A percentile compares a stretch with the other conserved stretches of the same genome.
Conservation (phyloP, 2,329 filamentous ascomycete genomes). For the Penicillium verrucosum region DNA sequence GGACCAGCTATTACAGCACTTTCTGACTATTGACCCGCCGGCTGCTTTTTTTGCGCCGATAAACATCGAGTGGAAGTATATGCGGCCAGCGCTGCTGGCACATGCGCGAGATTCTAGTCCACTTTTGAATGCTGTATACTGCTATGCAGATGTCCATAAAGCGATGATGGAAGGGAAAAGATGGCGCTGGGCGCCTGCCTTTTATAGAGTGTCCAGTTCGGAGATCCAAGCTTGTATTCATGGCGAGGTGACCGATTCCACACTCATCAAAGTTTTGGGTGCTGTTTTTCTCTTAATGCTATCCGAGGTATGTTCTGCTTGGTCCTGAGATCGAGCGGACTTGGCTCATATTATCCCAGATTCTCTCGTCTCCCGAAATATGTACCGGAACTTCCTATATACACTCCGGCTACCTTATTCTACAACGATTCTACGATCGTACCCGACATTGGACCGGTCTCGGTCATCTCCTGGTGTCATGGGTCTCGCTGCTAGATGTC, state of each 20-base stretch:
- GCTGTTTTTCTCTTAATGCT: slow-evolving; percentile 36
- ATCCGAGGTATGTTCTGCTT: slow-evolving; percentile 29
- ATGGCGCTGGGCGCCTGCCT: slow-evolving; percentile 30
- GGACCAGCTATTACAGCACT: slow-evolving; percentile 31
- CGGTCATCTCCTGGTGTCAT: slow-evolving; percentile 29
- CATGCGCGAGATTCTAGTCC: slow-evolving; percentile 26
- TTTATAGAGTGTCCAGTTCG: slow-evolving; percentile 31
- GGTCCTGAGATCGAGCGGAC: background rate
- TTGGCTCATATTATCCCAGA: slow-evolving; percentile 16
- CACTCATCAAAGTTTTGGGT: slow-evolving; percentile 27
- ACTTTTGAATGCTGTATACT: slow-evolving; percentile 32
- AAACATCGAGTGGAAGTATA: slow-evolving; percentile 34
- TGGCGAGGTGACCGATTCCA: slow-evolving; percentile 25
- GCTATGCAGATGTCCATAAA: slow-evolving; percentile 34
- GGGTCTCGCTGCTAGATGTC: slow-evolving; percentile 36
- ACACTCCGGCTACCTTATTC: slow-evolving; percentile 29
- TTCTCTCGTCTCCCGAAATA: slow-evolving; percentile 29
- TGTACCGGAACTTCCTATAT: slow-evolving; percentile 31
- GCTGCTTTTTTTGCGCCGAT: slow-evolving; percentile 33
- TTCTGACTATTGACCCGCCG: slow-evolving; percentile 28
- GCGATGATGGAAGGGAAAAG: slow-evolving; percentile 25
- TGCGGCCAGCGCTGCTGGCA: slow-evolving; percentile 24
- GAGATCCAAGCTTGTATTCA: slow-evolving; percentile 30
- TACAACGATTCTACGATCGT: slow-evolving; percentile 30
- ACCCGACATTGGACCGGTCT: slow-evolving; percentile 30